A percentile compares a stretch with the other conserved stretches of the same genome.
Evolutionary conservation across 225 moss, liverwort and hornwort genomes (phyloP).

Genomic region (Polytrichum commune): DNA sequence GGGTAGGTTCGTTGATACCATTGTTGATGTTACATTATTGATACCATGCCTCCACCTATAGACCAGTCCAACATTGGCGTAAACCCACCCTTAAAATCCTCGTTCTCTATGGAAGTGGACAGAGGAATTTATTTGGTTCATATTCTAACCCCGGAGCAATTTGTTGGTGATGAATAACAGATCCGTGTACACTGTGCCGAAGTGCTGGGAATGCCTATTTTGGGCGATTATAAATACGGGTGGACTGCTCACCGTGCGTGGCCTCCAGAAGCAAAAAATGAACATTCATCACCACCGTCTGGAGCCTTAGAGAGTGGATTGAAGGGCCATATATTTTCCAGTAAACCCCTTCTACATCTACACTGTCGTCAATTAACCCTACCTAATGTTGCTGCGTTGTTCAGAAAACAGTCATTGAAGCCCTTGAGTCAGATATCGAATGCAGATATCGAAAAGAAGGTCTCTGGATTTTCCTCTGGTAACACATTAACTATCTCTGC

Average conservation of each 20-base stretch:
- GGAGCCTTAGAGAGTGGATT: constrained; percentile 6
- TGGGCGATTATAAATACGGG: constrained; percentile 88
- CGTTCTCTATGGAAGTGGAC: too few species aligned
- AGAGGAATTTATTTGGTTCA: too few species aligned
- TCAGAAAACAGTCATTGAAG: constrained; percentile 18
- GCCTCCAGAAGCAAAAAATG: constrained; percentile 31
- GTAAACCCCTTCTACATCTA: constrained; percentile 61
- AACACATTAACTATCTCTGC: constrained; percentile 54
- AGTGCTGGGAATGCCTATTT: constrained; percentile 79
- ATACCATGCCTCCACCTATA: too few species aligned
- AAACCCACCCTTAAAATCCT: too few species aligned
- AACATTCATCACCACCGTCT: not conserved
- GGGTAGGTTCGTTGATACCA: too few species aligned
- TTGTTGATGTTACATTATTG: too few species aligned
- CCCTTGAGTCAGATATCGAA: not conserved
- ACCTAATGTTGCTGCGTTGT: constrained; percentile 54
- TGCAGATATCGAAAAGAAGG: not conserved
- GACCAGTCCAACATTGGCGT: too few species aligned
- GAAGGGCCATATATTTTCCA: constrained; percentile 53
- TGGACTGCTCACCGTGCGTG: constrained; percentile 66
- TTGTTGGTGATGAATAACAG: constrained; percentile 25
- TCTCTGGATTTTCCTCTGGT: constrained; percentile 3
- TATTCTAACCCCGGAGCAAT: too few species aligned
- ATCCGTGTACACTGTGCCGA: constrained; percentile 95
- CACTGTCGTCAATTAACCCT: constrained; percentile 66